Evolutionary conservation across 805 yeast species (phyloP), one percentile per base, ranked within the genome.

Genomic region (Wickerhamiella brachini): DNA sequence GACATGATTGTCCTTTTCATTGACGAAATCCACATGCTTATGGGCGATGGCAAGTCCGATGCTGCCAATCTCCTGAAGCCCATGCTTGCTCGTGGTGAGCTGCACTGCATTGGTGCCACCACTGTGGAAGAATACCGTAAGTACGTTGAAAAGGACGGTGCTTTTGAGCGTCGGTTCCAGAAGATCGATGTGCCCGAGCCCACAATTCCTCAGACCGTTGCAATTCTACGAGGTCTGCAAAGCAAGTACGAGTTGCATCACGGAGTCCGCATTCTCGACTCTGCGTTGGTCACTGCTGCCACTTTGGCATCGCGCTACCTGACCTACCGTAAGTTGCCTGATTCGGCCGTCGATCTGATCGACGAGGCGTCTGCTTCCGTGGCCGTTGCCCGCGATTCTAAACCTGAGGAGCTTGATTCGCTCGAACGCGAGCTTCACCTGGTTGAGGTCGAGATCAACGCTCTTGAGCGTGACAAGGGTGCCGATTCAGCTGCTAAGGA

Each of bases 41-140:
- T 93, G 98, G 98, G 98, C 61, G 95, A 93, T 65, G 98, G 98
- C 65, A 93, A 89, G 70, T 80, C 85, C 56, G 98, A 93, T 67
- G 95, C 95, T 44, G 98, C 98, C 42, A 93, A 93, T 68, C 77
- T 93, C 62, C 78, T 93, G 67, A 93, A 93, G 71, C 98, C 98
- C 39, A 94, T 94, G 76, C 78, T 93, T 57, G 97, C 98, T 1
- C 81, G 98, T 70, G 97, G 98, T 60, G 77, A 84, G 49, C 79
- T 93, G 63, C 97, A 93, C 68, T 95, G 97, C 69, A 89, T 89
- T 64, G 98, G 98, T 72, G 98, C 98, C 24, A 93, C 98, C 24
- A 93, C 98, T 1, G 82, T 87, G 60, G 83, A 83, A 52, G 98
- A 93, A 71, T 93, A 93, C 74, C 79, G 97, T 64, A 82, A 88